A percentile compares a stretch with the other conserved stretches of the same genome.
phyloP scores from a whole-genome alignment of 139 green algal species.

The Eudorina sp. region DNA sequence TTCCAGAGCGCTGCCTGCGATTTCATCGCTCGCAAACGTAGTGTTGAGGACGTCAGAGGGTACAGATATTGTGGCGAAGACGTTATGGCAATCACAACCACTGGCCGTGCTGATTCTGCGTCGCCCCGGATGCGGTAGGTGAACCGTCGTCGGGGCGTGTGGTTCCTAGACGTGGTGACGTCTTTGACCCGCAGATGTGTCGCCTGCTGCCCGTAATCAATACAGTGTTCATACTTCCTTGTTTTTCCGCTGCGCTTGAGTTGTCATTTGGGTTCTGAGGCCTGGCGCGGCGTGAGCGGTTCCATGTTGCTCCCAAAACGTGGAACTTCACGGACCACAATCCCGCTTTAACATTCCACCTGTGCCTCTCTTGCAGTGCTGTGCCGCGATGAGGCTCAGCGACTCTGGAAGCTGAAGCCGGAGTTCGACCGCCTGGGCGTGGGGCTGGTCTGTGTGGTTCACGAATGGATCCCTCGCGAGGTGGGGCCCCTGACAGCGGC shows the following conservation, averaged over 20 bases:
- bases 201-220: too few species aligned
- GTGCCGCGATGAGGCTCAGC: conserved; percentile 43
- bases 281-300: too few species aligned
- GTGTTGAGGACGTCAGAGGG: neutral
- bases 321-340: too few species aligned
- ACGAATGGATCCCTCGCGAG: conserved; percentile 46
- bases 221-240: too few species aligned
- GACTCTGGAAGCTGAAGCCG: conserved; percentile 26
- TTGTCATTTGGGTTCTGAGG: too few species aligned
- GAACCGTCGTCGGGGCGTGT: conserved; percentile 7
- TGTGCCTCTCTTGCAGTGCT: conserved; percentile 12
- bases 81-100: neutral
- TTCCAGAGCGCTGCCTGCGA: neutral
- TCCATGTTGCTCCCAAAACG: too few species aligned
- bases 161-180: too few species aligned
- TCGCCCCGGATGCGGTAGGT: conserved; percentile 42
- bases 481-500: too few species aligned
- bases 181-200: too few species aligned
- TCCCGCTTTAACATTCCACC: neutral
- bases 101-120: conserved; percentile 15
- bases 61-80: neutral
- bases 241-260: too few species aligned
- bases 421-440: conserved; percentile 26
- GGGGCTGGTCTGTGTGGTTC: conserved; percentile 26
- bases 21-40: neutral